Conservation (phyloP, 805 yeast species). For the Wickerhamomyces alni region DNA sequence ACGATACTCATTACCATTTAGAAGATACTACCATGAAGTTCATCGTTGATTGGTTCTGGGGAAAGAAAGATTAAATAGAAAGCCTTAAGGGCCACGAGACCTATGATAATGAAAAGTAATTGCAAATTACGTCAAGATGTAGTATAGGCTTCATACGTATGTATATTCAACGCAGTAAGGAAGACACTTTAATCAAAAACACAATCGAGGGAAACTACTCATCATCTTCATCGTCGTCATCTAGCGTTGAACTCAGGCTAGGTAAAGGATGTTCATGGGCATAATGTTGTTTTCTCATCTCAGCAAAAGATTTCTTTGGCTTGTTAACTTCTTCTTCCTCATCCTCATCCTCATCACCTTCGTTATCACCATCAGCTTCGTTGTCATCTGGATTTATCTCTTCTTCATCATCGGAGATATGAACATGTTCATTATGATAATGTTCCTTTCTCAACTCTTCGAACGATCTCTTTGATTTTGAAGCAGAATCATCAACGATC, state of each 20-base stretch:
- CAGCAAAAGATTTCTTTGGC: constrained; percentile 35
- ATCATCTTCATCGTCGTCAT: constrained; percentile 5
- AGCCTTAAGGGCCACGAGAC: too few relatives aligned
- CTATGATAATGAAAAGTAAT: too few relatives aligned
- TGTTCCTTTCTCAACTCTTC: constrained; percentile 78
- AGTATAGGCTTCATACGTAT: too few relatives aligned
- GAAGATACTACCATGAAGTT: constrained; percentile 23
- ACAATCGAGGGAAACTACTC: too few relatives aligned
- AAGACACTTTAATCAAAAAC: not conserved
- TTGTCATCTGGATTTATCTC: constrained; percentile 6
- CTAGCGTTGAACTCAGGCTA: not conserved
- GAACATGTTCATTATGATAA: constrained; percentile 52
- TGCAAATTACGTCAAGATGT: too few relatives aligned
- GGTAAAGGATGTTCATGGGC: constrained; percentile 13
- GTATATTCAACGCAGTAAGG: too few relatives aligned
- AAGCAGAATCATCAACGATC: constrained; percentile 27
- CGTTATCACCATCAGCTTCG: constrained; percentile 16
- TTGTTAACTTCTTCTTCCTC: constrained; percentile 29
- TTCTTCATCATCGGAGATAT: constrained; percentile 18
- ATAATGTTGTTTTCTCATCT: constrained; percentile 20
- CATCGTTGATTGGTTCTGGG: constrained; percentile 20
- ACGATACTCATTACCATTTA: constrained; percentile 22
- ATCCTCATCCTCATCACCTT: constrained; percentile 15
- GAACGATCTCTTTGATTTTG: constrained; percentile 34
- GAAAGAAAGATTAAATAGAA: constrained; percentile 4